Percentiles rank a stretch among this genome's conserved stretches.
Conservation (phyloP, 1,139 yeast genomes). For the Magnusiomyces suaveolens region DNA sequence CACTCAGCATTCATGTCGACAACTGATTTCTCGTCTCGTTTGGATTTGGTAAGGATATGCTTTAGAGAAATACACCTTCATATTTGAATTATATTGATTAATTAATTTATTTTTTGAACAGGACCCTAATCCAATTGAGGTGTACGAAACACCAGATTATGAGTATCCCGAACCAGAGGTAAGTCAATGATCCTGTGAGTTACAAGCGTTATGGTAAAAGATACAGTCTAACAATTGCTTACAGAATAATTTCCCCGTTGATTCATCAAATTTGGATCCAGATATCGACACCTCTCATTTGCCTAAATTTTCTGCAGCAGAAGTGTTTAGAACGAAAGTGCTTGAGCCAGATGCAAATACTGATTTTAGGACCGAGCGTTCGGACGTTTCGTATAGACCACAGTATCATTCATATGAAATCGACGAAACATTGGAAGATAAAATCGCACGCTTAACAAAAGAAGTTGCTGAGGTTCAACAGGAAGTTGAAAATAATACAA, state of each 20-base stretch:
- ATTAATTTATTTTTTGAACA: no score
- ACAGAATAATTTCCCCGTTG: background rate
- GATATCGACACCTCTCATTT: slow-evolving; percentile 8
- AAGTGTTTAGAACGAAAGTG: slow-evolving; percentile 7
- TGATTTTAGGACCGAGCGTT: slow-evolving; percentile 6
- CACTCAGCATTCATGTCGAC: slow-evolving; percentile 4
- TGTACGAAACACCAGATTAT: slow-evolving; percentile 12
- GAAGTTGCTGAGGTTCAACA: slow-evolving; percentile 9
- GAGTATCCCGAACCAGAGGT: slow-evolving; percentile 3
- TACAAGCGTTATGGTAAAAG: background rate
- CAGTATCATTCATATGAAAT: slow-evolving; percentile 6
- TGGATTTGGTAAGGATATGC: slow-evolving; percentile 13
- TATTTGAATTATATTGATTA: no score
- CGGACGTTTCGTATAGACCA: background rate
- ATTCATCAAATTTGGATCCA: slow-evolving; percentile 5
- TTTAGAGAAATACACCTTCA: no score
- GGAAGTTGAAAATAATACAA: background rate
- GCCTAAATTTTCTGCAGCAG: slow-evolving; percentile 1
- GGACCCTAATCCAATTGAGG: slow-evolving; percentile 15
- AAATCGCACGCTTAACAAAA: slow-evolving; percentile 7
- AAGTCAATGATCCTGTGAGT: background rate
- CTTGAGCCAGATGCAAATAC: slow-evolving; percentile 1
- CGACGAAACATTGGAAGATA: slow-evolving; percentile 11
- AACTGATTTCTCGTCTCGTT: slow-evolving; percentile 12
- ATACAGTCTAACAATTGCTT: background rate